Evolutionary conservation across 352 stramenopile species (phyloP).

Genomic region (Pythium plurisporium): DNA sequence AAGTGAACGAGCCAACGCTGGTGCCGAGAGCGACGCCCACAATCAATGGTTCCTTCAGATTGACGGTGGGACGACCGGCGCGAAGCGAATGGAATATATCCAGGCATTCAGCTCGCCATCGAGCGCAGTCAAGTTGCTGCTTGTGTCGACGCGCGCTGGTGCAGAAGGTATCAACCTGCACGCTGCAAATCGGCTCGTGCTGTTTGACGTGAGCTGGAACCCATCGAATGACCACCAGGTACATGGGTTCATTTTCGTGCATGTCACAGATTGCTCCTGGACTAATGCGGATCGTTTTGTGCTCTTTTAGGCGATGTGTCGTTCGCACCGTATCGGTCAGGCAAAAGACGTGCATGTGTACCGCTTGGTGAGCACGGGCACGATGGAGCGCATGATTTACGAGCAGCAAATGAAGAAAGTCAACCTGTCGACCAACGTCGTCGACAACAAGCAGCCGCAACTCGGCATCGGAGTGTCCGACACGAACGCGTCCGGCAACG

Average conservation of each 20-base stretch:
- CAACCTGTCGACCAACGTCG: slow-evolving; percentile 67
- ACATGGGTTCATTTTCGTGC: not conserved
- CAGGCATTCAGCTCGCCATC: slow-evolving; percentile 59
- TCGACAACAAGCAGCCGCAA: slow-evolving; percentile 43
- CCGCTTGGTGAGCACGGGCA: slow-evolving; percentile 88
- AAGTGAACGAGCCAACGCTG: not conserved
- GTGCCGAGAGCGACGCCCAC: slow-evolving; percentile 7
- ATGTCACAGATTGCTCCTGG: slow-evolving; percentile 4
- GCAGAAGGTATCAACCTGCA: slow-evolving; percentile 88
- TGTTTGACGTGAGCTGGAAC: slow-evolving; percentile 92
- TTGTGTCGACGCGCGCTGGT: slow-evolving; percentile 78
- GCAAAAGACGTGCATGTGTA: slow-evolving; percentile 90
- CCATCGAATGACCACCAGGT: slow-evolving; percentile 88
- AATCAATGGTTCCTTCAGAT: slow-evolving; percentile 81
- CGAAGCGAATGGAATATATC: slow-evolving; percentile 85
- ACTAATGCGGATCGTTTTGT: slow-evolving; percentile 1
- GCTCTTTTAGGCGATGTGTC: slow-evolving; percentile 85
- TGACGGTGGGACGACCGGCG: slow-evolving; percentile 63
- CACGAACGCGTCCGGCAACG: not conserved
- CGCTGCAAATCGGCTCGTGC: slow-evolving; percentile 85
- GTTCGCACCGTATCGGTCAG: slow-evolving; percentile 88
- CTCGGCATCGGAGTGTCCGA: slow-evolving; percentile 3
- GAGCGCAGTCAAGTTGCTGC: slow-evolving; percentile 59
- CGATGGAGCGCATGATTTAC: slow-evolving; percentile 92
- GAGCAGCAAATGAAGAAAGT: slow-evolving; percentile 89